Evolutionary conservation across 2,329 filamentous ascomycete genomes (phyloP), one percentile per base, ranked within the genome.

Genomic region (Beauveria sp.): DNA sequence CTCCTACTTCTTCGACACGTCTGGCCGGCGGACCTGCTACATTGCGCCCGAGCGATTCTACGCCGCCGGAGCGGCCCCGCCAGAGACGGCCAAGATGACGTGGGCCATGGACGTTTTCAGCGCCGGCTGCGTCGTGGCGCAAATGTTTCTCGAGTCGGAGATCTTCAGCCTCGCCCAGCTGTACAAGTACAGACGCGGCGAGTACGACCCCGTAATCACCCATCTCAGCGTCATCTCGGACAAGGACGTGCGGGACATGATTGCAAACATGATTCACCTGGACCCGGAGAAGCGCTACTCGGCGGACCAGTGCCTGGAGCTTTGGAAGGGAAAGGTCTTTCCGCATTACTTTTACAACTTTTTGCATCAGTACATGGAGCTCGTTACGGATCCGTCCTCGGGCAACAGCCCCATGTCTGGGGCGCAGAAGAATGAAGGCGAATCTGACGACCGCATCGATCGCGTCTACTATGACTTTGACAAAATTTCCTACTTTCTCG

Each of bases 51-150:
- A 99, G 73, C 83, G 95, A 47, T 99, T 99, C 71, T 80, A 95
- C 20, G 85, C 86, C 5, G 81, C 88, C 3, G 87, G 86, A 24
- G 84, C 88, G 66, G 82, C 85, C 22, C 81, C 86, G 7, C 83
- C 87, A 54, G 83, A 81, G 43, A 74, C 79, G 60, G 73, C 84
- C 72, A 78, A 85, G 77, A 75, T 86, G 69, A 86, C 82, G 5
- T 97, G 93, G 93, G 93, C 95, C 43, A 99, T 99, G 96, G 95
- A 99, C 72, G 88, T 99, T 42, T 99, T 99, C 78, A 98, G 95
- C 73, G 89, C 89, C 24, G 95, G 95, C 8, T 99, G 96, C 72
- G 93, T 98, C 45, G 96, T 99, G 69, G 95, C 95, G 1, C 95
- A 99, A 73, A 81, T 99, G 43, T 97, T 99, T 67, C 83, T 98